Conservation (phyloP, 257 asterid species). For the Ilex aquifolium region DNA sequence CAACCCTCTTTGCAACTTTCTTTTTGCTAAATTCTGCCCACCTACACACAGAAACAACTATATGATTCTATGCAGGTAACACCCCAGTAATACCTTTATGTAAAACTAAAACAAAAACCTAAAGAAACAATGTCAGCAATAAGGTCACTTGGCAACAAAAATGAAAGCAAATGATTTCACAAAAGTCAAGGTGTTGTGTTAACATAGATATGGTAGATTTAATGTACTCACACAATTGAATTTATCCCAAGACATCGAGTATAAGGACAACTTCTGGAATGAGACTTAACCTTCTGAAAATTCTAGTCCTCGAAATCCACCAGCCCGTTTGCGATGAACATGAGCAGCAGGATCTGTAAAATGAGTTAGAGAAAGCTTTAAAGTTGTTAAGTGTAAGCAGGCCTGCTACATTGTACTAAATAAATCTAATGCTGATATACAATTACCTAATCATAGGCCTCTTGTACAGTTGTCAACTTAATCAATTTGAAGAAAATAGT, state of each 20-base stretch:
- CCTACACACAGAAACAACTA: conserved; percentile 28
- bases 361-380: neutral
- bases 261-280: neutral
- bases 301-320: conserved; percentile 76
- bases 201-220: too few relatives aligned
- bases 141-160: too few relatives aligned
- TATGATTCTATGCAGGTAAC: too few relatives aligned
- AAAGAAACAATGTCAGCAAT: neutral
- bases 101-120: neutral
- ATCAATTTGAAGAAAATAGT: neutral
- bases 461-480: neutral
- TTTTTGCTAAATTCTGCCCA: conserved; percentile 87
- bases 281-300: conserved; percentile 77
- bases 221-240: neutral
- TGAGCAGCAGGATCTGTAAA: conserved; percentile 49
- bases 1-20: conserved; percentile 81
- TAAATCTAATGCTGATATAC: neutral
- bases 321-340: conserved; percentile 54
- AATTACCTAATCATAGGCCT: neutral
- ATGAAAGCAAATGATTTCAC: too few relatives aligned
- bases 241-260: neutral
- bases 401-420: neutral
- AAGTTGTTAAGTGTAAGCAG: neutral
- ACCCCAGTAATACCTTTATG: too few relatives aligned
- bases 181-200: too few relatives aligned